phyloP scores from a whole-genome alignment of 2,329 filamentous ascomycete genomes.

The Aspergillus neoniger region DNA sequence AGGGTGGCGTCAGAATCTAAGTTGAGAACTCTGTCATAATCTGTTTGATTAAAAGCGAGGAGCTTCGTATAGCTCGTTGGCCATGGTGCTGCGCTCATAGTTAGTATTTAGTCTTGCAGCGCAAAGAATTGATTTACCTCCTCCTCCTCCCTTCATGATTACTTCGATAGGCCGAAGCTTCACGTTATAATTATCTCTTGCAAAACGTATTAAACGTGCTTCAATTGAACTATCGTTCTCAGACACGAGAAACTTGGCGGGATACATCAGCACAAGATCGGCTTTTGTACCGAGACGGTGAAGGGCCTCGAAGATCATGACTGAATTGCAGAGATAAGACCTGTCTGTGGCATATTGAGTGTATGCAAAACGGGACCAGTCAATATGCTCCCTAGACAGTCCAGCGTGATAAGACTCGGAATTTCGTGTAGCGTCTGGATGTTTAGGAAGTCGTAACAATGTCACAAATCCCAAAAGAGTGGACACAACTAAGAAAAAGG shows the following conservation, averaged over 20 bases:
- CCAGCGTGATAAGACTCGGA: background rate
- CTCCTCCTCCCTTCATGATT: background rate
- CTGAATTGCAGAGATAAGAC: conserved; percentile 36
- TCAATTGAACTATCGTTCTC: background rate
- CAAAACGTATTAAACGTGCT: background rate
- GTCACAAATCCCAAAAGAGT: background rate
- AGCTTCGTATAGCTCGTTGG: conserved; percentile 65
- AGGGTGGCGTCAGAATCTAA: conserved; percentile 65
- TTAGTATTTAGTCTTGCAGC: background rate
- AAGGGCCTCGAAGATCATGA: conserved; percentile 30
- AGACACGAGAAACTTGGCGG: background rate
- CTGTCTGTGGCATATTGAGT: conserved; percentile 34
- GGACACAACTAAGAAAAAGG: background rate
- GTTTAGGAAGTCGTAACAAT: background rate
- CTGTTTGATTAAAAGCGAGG: conserved; percentile 64
- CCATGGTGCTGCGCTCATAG: conserved; percentile 52
- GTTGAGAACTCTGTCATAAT: conserved; percentile 57
- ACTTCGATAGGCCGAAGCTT: background rate
- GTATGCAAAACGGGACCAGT: conserved; percentile 25
- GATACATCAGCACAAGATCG: conserved; percentile 3
- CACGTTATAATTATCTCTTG: background rate
- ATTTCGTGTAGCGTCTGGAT: no score
- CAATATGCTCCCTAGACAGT: background rate
- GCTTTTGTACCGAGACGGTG: background rate
- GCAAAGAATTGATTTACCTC: background rate